A percentile compares a stretch with the other conserved stretches of the same genome.
phyloP scores from a whole-genome alignment of 106 monocot genomes.

The Dendrobium huoshanense region DNA sequence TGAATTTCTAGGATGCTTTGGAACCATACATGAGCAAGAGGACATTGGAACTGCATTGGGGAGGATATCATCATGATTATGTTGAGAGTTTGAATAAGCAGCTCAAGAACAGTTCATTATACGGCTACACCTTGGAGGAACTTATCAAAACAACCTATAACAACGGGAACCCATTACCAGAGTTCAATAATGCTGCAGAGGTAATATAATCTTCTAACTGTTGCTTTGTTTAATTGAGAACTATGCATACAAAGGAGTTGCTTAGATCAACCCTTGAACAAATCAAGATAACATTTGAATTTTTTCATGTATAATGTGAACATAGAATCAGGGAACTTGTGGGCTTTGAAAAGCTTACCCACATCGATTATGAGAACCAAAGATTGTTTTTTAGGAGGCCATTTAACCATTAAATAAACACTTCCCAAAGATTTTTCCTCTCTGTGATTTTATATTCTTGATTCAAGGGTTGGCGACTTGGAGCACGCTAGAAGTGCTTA shows the following conservation, averaged over 20 bases:
- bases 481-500: too few species aligned
- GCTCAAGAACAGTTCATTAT: slow-evolving; percentile 57
- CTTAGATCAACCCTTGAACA: background rate
- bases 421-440: background rate
- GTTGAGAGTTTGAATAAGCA: slow-evolving; percentile 87
- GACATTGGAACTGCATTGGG: slow-evolving; percentile 88
- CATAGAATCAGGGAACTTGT: background rate
- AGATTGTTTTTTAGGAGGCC: background rate
- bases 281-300: background rate
- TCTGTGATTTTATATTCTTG: too few species aligned
- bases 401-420: background rate
- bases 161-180: slow-evolving; percentile 93
- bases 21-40: slow-evolving; percentile 93
- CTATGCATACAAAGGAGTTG: background rate
- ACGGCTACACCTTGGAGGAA: slow-evolving; percentile 86
- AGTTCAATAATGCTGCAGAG: slow-evolving; percentile 87
- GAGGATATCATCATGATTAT: slow-evolving; percentile 61
- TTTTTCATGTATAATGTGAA: background rate
- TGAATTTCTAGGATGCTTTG: slow-evolving; percentile 60
- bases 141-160: slow-evolving; percentile 77
- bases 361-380: too few species aligned
- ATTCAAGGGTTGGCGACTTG: too few species aligned
- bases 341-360: too few species aligned
- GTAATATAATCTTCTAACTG: slow-evolving; percentile 17
- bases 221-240: background rate